Evolutionary conservation across 176 grass and related monocot species (phyloP).

Genomic region (Musa acuminata): DNA sequence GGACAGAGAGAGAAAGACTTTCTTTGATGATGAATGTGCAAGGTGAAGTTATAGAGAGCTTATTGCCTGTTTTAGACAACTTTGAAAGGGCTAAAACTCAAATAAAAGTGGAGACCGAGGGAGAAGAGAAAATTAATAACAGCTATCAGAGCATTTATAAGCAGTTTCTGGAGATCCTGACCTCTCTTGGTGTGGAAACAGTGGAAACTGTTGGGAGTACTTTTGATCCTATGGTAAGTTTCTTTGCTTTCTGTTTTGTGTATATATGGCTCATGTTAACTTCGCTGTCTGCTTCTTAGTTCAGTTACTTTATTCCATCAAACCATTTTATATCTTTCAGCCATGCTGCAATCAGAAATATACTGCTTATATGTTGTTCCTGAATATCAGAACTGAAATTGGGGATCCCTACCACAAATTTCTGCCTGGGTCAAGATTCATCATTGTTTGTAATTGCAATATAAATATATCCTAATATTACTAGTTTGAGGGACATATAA

Average conservation of each 20-base stretch:
- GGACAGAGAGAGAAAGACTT: constrained; percentile 75
- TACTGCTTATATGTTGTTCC: too few species aligned
- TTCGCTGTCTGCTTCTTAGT: background rate
- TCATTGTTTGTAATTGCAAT: too few species aligned
- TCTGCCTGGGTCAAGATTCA: too few species aligned
- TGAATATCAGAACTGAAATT: too few species aligned
- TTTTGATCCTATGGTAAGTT: constrained; percentile 90
- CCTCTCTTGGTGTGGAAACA: constrained; percentile 54
- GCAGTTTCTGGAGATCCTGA: constrained; percentile 78
- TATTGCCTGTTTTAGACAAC: constrained; percentile 90
- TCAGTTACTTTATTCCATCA: background rate
- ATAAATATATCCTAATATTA: too few species aligned
- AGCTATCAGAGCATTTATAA: constrained; percentile 98
- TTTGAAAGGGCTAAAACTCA: constrained; percentile 94
- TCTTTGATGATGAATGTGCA: constrained; percentile 87
- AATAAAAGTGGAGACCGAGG: constrained; percentile 84
- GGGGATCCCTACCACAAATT: too few species aligned
- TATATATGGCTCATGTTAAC: background rate
- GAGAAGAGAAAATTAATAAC: constrained; percentile 72
- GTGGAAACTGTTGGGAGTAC: constrained; percentile 75
- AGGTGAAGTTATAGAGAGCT: constrained; percentile 84
- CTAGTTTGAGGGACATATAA: too few species aligned
- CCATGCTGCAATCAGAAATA: too few species aligned
- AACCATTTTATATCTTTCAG: too few species aligned
- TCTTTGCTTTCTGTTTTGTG: background rate